Evolutionary conservation across 108 stramenopile genomes (phyloP).

Genomic region (Nitzschia palea): DNA sequence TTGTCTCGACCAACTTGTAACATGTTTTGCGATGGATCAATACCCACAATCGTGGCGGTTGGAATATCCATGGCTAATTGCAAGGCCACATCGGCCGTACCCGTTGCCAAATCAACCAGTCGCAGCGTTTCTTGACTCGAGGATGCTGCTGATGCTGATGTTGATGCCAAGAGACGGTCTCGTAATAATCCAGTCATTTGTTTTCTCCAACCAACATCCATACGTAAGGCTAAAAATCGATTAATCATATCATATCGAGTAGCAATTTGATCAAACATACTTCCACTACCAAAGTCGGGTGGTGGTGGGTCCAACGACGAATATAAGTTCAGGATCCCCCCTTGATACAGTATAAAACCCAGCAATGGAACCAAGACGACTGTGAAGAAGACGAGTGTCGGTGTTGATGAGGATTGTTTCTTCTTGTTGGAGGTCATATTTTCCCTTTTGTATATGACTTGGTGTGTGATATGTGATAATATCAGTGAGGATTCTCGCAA

Average conservation of each 20-base stretch:
- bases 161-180: slow-evolving; percentile 1
- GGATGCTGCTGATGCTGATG: neutral
- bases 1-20: slow-evolving; percentile 74
- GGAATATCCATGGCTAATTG: slow-evolving; percentile 58
- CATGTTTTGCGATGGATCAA: slow-evolving; percentile 91
- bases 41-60: slow-evolving; percentile 43
- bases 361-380: too few relatives aligned
- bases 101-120: slow-evolving; percentile 83
- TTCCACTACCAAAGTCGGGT: slow-evolving; percentile 30
- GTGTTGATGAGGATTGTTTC: too few relatives aligned
- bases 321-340: neutral
- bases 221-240: slow-evolving; percentile 74
- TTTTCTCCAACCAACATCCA: slow-evolving; percentile 87
- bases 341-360: too few relatives aligned
- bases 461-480: too few relatives aligned
- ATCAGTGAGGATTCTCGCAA: too few relatives aligned
- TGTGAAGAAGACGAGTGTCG: too few relatives aligned
- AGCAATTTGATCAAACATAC: slow-evolving; percentile 92
- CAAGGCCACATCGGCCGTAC: slow-evolving; percentile 93
- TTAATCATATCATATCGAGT: slow-evolving; percentile 77
- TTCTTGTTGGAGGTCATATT: too few relatives aligned
- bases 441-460: too few relatives aligned
- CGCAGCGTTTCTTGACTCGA: neutral
- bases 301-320: slow-evolving; percentile 16
- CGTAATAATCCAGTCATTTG: slow-evolving; percentile 34